phyloP scores from a whole-genome alignment of 179 eudicot species.

The Amaranthus tricolor region DNA sequence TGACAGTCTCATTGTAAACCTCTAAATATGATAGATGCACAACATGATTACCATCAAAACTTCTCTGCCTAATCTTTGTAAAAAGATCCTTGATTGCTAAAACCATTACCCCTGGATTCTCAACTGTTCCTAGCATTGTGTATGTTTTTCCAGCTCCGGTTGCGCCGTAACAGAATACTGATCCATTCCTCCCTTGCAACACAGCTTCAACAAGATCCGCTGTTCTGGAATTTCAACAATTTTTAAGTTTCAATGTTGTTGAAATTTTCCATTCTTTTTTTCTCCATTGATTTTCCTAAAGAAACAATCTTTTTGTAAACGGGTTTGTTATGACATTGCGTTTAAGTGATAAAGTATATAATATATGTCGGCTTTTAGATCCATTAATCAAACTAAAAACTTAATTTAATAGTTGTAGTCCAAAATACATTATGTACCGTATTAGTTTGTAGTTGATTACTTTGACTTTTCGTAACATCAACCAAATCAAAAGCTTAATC shows the following conservation, averaged over 20 bases:
- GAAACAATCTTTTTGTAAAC: not conserved
- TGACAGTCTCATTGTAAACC: conserved; percentile 89
- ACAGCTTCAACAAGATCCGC: conserved; percentile 87
- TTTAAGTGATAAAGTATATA: too few relatives aligned
- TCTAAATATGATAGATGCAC: conserved; percentile 85
- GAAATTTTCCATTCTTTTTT: not conserved
- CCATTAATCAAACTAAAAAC: too few relatives aligned
- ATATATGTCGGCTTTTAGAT: too few relatives aligned
- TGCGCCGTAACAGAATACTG: conserved; percentile 90
- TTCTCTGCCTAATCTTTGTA: conserved; percentile 70
- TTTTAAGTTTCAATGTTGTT: conserved; percentile 1
- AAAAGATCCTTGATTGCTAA: conserved; percentile 85
- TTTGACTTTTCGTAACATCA: too few relatives aligned
- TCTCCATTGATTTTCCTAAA: not conserved
- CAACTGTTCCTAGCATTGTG: conserved; percentile 82
- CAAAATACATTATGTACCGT: too few relatives aligned
- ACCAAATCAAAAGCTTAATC: too few relatives aligned
- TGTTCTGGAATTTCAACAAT: conserved; percentile 51
- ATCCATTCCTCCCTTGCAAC: conserved; percentile 79
- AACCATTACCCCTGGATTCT: conserved; percentile 87
- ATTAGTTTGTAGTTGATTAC: too few relatives aligned
- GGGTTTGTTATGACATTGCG: not conserved
- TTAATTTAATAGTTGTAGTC: too few relatives aligned
- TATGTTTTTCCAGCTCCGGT: conserved; percentile 93
- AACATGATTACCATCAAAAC: conserved; percentile 71